Conservation (phyloP, 2,329 filamentous ascomycete species). For the Phoma sp. region DNA sequence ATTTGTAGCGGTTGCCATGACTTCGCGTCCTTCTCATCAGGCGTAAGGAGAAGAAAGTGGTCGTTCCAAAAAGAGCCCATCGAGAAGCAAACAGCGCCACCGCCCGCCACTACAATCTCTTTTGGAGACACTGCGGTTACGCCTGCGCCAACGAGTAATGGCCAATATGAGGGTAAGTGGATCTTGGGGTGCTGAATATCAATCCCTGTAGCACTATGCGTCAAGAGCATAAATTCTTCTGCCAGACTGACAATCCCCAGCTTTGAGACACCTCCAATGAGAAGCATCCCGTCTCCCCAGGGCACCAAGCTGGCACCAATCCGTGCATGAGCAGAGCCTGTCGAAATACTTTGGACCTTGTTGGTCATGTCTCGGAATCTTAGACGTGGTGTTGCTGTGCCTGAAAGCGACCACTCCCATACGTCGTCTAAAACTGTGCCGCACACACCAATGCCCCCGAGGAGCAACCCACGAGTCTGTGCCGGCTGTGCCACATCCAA, state of each 20-base stretch:
- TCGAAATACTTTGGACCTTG: slow-evolving; percentile 22
- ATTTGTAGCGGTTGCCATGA: slow-evolving; percentile 24
- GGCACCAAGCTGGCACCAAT: slow-evolving; percentile 60
- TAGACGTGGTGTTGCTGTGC: slow-evolving; percentile 37
- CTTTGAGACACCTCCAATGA: slow-evolving; percentile 60
- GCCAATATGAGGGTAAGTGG: slow-evolving; percentile 53
- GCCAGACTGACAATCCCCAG: slow-evolving; percentile 32
- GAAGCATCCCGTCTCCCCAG: slow-evolving; percentile 53
- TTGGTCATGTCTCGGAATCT: slow-evolving; percentile 39
- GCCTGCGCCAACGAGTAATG: slow-evolving; percentile 74
- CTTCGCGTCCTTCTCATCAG: slow-evolving; percentile 16
- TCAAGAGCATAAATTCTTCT: slow-evolving; percentile 39
- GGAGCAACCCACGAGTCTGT: slow-evolving; percentile 65
- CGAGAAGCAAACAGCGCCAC: slow-evolving; percentile 87
- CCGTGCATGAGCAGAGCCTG: slow-evolving; percentile 44
- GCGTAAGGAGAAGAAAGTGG: slow-evolving; percentile 30
- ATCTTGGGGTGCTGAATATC: slow-evolving; percentile 27
- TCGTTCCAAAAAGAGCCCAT: slow-evolving; percentile 86
- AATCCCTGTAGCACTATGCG: slow-evolving; percentile 24
- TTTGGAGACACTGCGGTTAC: slow-evolving; percentile 55
- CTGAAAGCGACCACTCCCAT: slow-evolving; percentile 66
- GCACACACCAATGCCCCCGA: slow-evolving; percentile 72
- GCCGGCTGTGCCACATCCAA: slow-evolving; percentile 41
- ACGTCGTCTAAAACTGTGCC: slow-evolving; percentile 68
- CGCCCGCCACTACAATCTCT: slow-evolving; percentile 70